Base-by-base conservation (phyloP, 768 basidiomycete genomes). In the Mycena albidolilacea region DNA sequence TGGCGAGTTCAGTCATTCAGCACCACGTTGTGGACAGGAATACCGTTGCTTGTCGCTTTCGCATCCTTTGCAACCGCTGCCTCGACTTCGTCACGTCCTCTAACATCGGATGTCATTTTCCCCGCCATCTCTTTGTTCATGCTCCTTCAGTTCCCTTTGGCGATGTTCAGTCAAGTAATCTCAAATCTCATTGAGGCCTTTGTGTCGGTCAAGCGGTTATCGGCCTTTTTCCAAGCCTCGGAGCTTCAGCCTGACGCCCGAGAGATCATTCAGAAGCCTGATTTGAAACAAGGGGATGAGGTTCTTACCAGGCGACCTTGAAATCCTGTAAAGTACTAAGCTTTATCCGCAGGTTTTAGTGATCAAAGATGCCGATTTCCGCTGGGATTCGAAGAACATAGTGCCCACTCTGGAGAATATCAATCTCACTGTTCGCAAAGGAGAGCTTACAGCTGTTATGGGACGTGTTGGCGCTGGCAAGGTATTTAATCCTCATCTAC, bases 391-490 rank as follows among this genome's bases (percentile, higher is more conserved):
- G 70, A 84, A 86, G 3, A 84, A 85, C 0, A 76, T 81, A 8
- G 84, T 88, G 52, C 90, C 95, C 0, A 91, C 91, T 0, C 87
- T 99, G 10, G 92, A 95, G 79, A 91, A 90, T 64, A 92, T 98
- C 75, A 90, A 92, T 76, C 76, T 99, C 23, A 86, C 85, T 0
- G 90, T 94, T 2, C 88, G 86, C 64, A 97, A 95, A 79, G 97
- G 97, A 8, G 94, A 98, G 76, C 82, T 98, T 7, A 86, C 96
- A 0, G 95, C 93, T 3, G 83, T 98, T 8, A 87, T 97, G 19
- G 97, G 97, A 17, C 91, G 95, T 23, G 97, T 98, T 30, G 97
- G 97, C 10, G 90, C 91, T 48, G 97, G 97, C 67, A 99, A 99
- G 89, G 93, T 92, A 71, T 64, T 69, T 50, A 43, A 43, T 30